Conservation (phyloP, 2,329 filamentous ascomycete species). For the Nothophoma quercina region DNA sequence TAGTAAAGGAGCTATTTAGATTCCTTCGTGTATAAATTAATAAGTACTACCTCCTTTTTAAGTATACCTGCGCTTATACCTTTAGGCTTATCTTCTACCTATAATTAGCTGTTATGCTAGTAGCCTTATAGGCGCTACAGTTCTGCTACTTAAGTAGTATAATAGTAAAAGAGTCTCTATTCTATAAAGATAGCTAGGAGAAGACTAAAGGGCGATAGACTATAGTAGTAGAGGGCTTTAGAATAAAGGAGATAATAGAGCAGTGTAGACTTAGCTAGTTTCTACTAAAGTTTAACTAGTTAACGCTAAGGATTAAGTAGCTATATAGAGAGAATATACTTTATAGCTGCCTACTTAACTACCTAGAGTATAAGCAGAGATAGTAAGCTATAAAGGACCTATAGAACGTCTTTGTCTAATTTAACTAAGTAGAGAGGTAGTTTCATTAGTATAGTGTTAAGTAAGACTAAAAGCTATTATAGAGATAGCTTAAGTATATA, state of each 20-base stretch:
- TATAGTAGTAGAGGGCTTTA: neutral
- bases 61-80: neutral
- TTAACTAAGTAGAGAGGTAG: neutral
- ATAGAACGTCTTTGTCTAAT: neutral
- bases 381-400: neutral
- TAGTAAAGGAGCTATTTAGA: neutral
- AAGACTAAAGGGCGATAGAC: neutral
- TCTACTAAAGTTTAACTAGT: neutral
- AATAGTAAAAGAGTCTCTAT: neutral
- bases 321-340: neutral
- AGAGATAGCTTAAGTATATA: neutral
- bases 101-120: neutral
- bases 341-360: neutral
- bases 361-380: neutral
- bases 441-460: neutral
- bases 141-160: neutral
- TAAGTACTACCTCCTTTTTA: neutral
- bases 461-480: neutral
- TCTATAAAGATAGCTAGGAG: neutral
- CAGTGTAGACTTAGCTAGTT: neutral
- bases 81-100: neutral
- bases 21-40: neutral
- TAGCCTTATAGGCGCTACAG: neutral
- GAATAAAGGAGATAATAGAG: neutral
- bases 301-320: neutral